Base-by-base conservation (phyloP, 257 asterid species). In the Gentiana dahurica region DNA sequence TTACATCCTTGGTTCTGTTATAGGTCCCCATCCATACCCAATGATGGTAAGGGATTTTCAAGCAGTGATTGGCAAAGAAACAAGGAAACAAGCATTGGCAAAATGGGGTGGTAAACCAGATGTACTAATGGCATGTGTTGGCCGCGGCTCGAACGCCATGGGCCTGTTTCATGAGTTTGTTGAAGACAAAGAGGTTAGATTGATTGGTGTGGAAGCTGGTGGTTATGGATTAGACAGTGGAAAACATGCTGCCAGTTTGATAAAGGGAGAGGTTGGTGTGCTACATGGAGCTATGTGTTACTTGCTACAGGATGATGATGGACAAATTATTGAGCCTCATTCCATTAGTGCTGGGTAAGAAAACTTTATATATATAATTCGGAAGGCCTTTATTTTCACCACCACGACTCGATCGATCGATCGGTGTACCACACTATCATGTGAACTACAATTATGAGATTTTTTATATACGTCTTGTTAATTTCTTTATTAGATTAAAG, bases 241-340 rank as follows among this genome's bases (percentile, higher is more conserved):
- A 0, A 56, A 66, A n/a, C 95, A 85, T 62, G 80, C 95, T 0
- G 97, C 95, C 2, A 81, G 87, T 33, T 54, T 89, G 58, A 61
- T 71, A 13, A 78, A 56, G 62, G 94, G 94, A 32, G 79, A 81
- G 1, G 78, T 91, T 41, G 95, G 97, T 37, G 95, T 89, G 35
- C 51, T 83, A 51, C 95, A 89, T 49, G 97, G 97, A 64, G 95
- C 97, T 60, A 83, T 89, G 95, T 86, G 97, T 66, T 89, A 89
- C 69, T 62, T 89, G 71, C 59, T 89, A 79, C 97, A 89, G 71
- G 97, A 89, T 70, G 94, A 78, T 6, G 97, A 89, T 57, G 97
- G 94, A 52, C 95, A 89, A 69, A 89, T 89, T 36, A 46, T 83
- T 38, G 97, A 86, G 81, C 95, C 97, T 36, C 94, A 89, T 77